Evolutionary conservation across 23 red algal species (phyloP).

Genomic region (Gracilaria domingensis): DNA sequence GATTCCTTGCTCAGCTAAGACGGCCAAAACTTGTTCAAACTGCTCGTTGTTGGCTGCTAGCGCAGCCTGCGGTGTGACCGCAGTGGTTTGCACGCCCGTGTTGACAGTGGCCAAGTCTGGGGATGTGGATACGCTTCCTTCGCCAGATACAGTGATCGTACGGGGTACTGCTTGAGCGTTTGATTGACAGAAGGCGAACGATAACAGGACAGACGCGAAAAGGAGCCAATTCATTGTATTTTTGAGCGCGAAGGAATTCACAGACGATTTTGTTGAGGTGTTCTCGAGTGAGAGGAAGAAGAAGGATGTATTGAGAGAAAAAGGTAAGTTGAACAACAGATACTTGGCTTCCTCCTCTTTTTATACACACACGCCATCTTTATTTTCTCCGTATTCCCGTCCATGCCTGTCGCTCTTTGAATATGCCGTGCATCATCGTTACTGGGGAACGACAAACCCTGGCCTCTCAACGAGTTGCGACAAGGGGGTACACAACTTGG

Average conservation of each 20-base stretch:
- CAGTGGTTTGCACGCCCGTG: constrained; percentile 23
- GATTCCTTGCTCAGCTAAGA: constrained; percentile 34
- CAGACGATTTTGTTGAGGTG: no score
- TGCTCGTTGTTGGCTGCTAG: constrained; percentile 38
- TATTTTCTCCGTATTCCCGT: no score
- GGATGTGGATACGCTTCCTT: constrained; percentile 4
- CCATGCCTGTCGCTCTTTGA: no score
- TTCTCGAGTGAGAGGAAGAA: no score
- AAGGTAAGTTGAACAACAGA: no score
- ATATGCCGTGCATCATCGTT: no score
- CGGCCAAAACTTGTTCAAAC: background rate
- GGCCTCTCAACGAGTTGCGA: no score
- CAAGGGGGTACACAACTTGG: no score
- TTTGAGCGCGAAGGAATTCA: background rate
- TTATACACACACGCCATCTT: no score
- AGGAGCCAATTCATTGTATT: background rate
- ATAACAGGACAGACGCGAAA: background rate
- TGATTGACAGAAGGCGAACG: background rate
- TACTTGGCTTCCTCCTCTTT: no score
- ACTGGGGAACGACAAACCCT: no score
- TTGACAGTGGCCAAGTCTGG: constrained; percentile 44
- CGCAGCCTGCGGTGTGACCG: constrained; percentile 32
- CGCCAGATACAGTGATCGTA: constrained; percentile 34
- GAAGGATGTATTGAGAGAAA: no score
- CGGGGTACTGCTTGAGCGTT: constrained; percentile 15